phyloP scores from a whole-genome alignment of 371 early-diverging fungal species.

The Basidiobolus meristosporus region DNA sequence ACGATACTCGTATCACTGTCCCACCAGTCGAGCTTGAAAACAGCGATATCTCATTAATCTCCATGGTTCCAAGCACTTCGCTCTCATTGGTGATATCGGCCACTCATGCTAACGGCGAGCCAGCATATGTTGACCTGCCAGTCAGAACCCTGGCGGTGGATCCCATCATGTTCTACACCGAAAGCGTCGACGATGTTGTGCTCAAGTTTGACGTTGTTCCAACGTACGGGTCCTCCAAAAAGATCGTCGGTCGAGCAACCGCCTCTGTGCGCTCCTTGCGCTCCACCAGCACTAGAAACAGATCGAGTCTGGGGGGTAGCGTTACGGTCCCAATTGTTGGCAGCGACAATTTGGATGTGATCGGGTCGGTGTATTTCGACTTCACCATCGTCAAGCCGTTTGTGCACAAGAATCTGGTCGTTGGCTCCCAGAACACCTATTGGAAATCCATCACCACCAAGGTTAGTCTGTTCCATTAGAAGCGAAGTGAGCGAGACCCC shows the following conservation, averaged over 20 bases:
- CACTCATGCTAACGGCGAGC: conserved; percentile 33
- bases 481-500: background rate
- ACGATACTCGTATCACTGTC: conserved; percentile 29
- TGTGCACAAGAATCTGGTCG: conserved; percentile 26
- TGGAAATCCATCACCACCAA: conserved; percentile 41
- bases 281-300: conserved; percentile 6
- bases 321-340: conserved; percentile 36
- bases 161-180: conserved; percentile 31
- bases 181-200: conserved; percentile 26
- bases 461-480: conserved; percentile 7
- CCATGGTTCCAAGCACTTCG: conserved; percentile 14
- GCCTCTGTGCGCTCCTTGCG: conserved; percentile 19
- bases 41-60: conserved; percentile 7
- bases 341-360: conserved; percentile 22
- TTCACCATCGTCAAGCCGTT: conserved; percentile 47
- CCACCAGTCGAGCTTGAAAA: conserved; percentile 13
- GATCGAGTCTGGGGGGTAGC: conserved; percentile 6
- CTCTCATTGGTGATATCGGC: conserved; percentile 37
- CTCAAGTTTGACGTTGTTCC: conserved; percentile 42
- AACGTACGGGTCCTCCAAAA: conserved; percentile 25
- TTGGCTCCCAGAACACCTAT: conserved; percentile 34
- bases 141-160: conserved; percentile 21
- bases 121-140: conserved; percentile 38
- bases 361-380: conserved; percentile 40
- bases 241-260: conserved; percentile 33